These are phyloP conservation scores for Debaryomyces udenii DNA, from an alignment of 1,139 yeast species.

Conservation along the genomic window DNA sequence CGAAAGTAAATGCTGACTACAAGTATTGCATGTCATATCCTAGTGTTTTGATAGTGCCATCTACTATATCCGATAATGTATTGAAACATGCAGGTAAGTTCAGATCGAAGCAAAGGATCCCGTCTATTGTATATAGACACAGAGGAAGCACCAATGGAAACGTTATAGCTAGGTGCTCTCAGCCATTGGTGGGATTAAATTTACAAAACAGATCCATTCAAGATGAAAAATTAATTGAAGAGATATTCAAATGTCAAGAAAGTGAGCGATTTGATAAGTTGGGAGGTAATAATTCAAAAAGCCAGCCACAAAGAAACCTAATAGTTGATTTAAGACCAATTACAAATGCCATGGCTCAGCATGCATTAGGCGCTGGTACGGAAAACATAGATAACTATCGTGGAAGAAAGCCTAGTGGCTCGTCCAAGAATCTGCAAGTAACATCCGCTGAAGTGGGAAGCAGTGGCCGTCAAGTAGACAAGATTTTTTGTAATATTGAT, in stretches of 20 bases:
- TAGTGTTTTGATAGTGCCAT: conserved; percentile 64
- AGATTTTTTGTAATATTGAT: conserved; percentile 86
- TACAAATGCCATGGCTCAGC: conserved; percentile 95
- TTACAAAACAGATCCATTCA: conserved; percentile 82
- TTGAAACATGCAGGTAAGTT: conserved; percentile 81
- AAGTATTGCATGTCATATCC: conserved; percentile 81
- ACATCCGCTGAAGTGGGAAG: conserved; percentile 10
- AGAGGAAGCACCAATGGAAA: conserved; percentile 60
- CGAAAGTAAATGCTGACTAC: conserved; percentile 66
- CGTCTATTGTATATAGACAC: conserved; percentile 79
- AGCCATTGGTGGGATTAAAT: conserved; percentile 89
- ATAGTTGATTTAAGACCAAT: conserved; percentile 91
- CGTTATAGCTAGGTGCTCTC: conserved; percentile 86
- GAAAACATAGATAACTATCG: conserved; percentile 88
- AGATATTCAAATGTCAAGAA: conserved; percentile 61
- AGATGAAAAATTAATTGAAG: conserved; percentile 80
- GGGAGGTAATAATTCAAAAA: conserved; percentile 25
- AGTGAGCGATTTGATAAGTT: conserved; percentile 28
- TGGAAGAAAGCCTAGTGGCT: conserved; percentile 23
- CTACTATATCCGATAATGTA: conserved; percentile 75
- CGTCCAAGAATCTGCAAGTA: conserved; percentile 14
- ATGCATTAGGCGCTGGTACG: conserved; percentile 96
- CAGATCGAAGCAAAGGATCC: conserved; percentile 83
- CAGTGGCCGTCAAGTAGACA: conserved; percentile 39
- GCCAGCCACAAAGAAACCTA: conserved; percentile 60